Conservation (phyloP, 257 asterid species). For the Nicotiana obtusifolia region DNA sequence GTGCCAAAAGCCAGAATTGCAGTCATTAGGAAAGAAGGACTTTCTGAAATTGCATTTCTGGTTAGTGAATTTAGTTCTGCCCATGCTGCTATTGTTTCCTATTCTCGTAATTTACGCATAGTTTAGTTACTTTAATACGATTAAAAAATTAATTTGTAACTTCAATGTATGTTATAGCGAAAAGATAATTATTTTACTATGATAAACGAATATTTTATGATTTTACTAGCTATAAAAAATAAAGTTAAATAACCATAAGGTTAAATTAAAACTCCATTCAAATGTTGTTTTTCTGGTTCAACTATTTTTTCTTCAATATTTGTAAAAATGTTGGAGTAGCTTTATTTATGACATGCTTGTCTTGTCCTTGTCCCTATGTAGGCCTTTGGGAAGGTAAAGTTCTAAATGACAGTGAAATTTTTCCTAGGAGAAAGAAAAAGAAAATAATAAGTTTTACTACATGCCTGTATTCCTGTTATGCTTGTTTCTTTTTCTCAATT, state of each 20-base stretch:
- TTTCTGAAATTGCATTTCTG: conserved; percentile 50
- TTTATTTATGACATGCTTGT: conserved; percentile 26
- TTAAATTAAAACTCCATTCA: not conserved
- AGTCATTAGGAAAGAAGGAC: conserved; percentile 34
- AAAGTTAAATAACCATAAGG: not conserved
- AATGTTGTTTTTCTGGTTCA: not conserved
- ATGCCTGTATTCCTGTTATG: not conserved
- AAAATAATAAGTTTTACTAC: not conserved
- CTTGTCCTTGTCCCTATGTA: conserved; percentile 4
- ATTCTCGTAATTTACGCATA: not conserved
- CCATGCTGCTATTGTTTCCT: not conserved
- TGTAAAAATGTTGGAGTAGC: not conserved
- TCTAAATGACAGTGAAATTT: conserved; percentile 4
- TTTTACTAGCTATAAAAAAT: not conserved
- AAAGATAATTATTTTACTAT: not conserved
- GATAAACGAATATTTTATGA: no score
- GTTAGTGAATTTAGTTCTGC: conserved; percentile 23
- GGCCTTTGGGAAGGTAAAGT: conserved; percentile 3
- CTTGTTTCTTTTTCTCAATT: not conserved
- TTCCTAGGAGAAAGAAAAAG: not conserved
- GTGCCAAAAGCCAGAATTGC: conserved; percentile 51
- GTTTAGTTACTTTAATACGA: not conserved
- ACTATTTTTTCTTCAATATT: not conserved
- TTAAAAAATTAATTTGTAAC: no score
- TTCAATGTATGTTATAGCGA: no score